Evolutionary conservation across 768 basidiomycete species (phyloP).

Genomic region (Lanmaoa rubissima): DNA sequence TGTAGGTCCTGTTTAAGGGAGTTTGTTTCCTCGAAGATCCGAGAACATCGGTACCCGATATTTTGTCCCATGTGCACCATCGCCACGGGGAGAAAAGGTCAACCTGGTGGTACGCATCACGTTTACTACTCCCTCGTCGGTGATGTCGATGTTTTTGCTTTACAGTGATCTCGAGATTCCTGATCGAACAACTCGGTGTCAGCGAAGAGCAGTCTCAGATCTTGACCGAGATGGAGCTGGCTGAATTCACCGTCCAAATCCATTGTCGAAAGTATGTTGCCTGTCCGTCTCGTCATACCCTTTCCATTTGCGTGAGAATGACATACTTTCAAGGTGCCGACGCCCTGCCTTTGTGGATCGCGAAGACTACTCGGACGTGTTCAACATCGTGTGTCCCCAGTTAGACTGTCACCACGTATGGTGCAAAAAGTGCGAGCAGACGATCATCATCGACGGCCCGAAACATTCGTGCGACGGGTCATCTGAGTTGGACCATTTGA

Average conservation of each 20-base stretch:
- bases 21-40: slow-evolving; percentile 45
- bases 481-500: slow-evolving; percentile 50
- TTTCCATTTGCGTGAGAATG: not conserved
- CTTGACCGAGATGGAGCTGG: slow-evolving; percentile 48
- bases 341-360: slow-evolving; percentile 50
- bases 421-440: slow-evolving; percentile 60
- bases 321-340: slow-evolving; percentile 41
- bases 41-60: slow-evolving; percentile 56
- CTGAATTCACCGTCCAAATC: slow-evolving; percentile 40
- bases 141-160: not conserved
- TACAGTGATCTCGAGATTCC: slow-evolving; percentile 38
- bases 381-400: slow-evolving; percentile 49
- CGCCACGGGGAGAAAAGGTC: slow-evolving; percentile 21
- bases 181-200: slow-evolving; percentile 48
- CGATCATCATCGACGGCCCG: slow-evolving; percentile 33
- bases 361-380: slow-evolving; percentile 39
- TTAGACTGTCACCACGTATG: slow-evolving; percentile 48
- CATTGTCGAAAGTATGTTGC: slow-evolving; percentile 49
- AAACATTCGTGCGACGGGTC: slow-evolving; percentile 60
- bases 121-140: not conserved
- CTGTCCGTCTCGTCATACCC: not conserved
- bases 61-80: slow-evolving; percentile 55
- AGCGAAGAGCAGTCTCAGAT: slow-evolving; percentile 39
- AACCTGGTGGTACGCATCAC: slow-evolving; percentile 34
- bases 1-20: slow-evolving; percentile 52